Evolutionary conservation across 2,329 filamentous ascomycete species (phyloP), one percentile per base, ranked within the genome.

Genomic region (Arachnomyces sp.): DNA sequence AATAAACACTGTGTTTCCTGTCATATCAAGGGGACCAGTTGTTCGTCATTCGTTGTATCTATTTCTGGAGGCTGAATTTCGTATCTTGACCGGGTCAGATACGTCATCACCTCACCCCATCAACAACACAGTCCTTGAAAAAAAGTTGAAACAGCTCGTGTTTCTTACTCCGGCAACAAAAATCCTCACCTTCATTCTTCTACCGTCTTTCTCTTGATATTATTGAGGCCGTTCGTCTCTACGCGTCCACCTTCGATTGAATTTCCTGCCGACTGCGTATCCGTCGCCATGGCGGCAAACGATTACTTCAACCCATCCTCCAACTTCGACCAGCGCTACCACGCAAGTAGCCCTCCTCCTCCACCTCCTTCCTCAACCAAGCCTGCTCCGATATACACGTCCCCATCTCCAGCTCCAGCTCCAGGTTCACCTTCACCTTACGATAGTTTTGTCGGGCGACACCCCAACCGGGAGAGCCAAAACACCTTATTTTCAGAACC

Each of bases 261-360:
- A 7, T 31, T 7, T 31, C 29, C 28, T 18, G 12, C 28, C 9
- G 15, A 9, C 14, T 7, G 9, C 39, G 36, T 29, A 40, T 32
- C 39, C 37, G 42, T 36, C 49, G 43, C 38, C 42, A 72, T 72
- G 68, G 67, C 68, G 34, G 59, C 67, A 41, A 68, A 69, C 62
- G 49, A 52, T 1, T 52, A 48, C 41, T 52, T 46, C 44, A 37
- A 39, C 31, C 30, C 33, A 18, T 32, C 31, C 35, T 29, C 42
- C 12, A 32, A 43, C 8, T 32, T 25, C 13, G 21, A 38, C 31
- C 39, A 29, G 32, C 16, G 38, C 15, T 21, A 25, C 5, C 4
- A 17, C 31, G 28, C 37, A 37, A 29, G 4, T 31, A 16, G 8
- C 17, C 28, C 43, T 9, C 34, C 37, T 4, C 34, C 45, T 25